Evolutionary conservation across 495 filamentous ascomycete species (phyloP).

Genomic region (Aspergillus asperescens): DNA sequence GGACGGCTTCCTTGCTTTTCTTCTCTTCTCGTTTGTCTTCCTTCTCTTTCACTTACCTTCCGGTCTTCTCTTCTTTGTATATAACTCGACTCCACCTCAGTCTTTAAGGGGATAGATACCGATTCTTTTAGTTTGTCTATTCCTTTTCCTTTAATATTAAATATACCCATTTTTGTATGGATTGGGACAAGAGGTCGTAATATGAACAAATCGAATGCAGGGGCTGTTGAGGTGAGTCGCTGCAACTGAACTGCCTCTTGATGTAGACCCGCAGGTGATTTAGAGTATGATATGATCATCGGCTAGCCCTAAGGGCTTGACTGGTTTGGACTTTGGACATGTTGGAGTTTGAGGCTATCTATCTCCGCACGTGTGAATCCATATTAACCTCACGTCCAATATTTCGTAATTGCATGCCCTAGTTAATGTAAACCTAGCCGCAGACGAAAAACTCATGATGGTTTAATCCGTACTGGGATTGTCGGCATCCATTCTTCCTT

Average conservation of each 20-base stretch:
- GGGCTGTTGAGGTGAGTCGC: too few species aligned
- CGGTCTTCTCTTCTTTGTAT: too few species aligned
- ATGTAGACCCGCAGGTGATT: not conserved
- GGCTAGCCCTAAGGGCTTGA: constrained; percentile 22
- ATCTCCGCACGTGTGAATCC: not conserved
- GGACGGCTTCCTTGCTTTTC: constrained; percentile 1
- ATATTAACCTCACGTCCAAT: too few species aligned
- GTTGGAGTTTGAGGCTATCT: constrained; percentile 4
- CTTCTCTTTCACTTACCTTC: too few species aligned
- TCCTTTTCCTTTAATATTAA: too few species aligned
- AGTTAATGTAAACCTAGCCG: not conserved
- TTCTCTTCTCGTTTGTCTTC: not conserved
- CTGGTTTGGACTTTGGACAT: constrained; percentile 22
- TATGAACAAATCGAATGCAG: too few species aligned
- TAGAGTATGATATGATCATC: constrained; percentile 15
- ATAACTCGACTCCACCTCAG: too few species aligned
- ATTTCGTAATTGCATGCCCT: not conserved
- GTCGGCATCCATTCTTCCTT: not conserved
- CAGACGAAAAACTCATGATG: not conserved
- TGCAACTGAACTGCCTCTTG: not conserved
- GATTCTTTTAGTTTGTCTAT: too few species aligned
- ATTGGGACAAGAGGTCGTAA: too few species aligned
- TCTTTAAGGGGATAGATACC: too few species aligned
- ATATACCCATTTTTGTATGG: too few species aligned
- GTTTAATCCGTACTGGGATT: not conserved